Evolutionary conservation across 1,139 yeast genomes (phyloP).

Genomic region (Geotrichum carabidarum): DNA sequence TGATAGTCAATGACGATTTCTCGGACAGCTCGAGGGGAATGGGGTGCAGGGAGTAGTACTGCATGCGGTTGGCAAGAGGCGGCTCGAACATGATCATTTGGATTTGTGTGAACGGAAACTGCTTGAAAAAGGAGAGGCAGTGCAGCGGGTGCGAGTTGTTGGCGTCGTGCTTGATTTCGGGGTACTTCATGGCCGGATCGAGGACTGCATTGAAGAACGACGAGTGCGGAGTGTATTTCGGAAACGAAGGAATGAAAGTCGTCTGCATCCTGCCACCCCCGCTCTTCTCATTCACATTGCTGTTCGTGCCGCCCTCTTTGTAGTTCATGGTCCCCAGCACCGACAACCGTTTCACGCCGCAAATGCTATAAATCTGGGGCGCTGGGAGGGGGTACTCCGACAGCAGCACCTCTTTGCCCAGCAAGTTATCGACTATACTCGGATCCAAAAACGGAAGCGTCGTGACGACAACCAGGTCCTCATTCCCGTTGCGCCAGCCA

Average conservation of each 20-base stretch:
- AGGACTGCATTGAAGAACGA: constrained; percentile 16
- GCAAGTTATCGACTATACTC: constrained; percentile 28
- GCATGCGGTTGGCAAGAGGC: constrained; percentile 69
- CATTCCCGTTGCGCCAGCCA: constrained; percentile 35
- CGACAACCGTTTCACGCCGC: constrained; percentile 30
- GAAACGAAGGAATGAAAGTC: constrained; percentile 3
- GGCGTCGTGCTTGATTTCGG: constrained; percentile 8
- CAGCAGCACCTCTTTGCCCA: constrained; percentile 30
- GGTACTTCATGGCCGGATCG: constrained; percentile 6
- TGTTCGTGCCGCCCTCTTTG: neutral
- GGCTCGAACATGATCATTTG: constrained; percentile 60
- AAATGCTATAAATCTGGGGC: constrained; percentile 29
- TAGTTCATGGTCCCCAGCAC: constrained; percentile 32
- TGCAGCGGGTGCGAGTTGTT: constrained; percentile 8
- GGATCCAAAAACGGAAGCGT: constrained; percentile 33
- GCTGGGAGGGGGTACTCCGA: constrained; percentile 26
- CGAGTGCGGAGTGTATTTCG: constrained; percentile 11
- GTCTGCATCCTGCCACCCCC: neutral
- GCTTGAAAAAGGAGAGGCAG: constrained; percentile 10
- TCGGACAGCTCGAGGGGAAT: constrained; percentile 58
- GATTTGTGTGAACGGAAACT: constrained; percentile 23
- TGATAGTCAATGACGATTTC: constrained; percentile 29
- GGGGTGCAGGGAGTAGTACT: constrained; percentile 72
- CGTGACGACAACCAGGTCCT: constrained; percentile 36
- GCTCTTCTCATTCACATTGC: neutral